Evolutionary conservation across 106 monocot species (phyloP).

Genomic region (Cymbidium sinense): DNA sequence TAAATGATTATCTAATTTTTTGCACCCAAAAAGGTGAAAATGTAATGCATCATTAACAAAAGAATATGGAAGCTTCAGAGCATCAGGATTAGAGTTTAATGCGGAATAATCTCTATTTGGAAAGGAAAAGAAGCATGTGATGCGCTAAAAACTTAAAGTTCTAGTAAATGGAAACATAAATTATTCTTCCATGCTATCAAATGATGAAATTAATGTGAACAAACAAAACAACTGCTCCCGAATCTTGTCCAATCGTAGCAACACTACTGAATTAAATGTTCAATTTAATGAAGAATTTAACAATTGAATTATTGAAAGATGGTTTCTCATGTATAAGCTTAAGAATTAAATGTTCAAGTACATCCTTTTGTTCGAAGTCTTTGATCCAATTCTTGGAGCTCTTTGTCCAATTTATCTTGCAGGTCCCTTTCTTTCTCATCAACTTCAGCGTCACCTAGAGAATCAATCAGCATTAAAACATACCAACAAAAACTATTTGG

Average conservation of each 20-base stretch:
- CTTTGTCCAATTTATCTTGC: slow-evolving; percentile 73
- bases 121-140: background rate
- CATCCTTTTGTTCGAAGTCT: slow-evolving; percentile 90
- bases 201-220: background rate
- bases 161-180: background rate
- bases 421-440: slow-evolving; percentile 75
- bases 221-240: background rate
- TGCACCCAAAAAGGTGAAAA: background rate
- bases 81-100: background rate
- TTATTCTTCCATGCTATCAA: background rate
- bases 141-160: background rate
- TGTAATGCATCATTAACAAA: background rate
- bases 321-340: background rate
- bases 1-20: background rate
- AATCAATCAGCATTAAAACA: background rate
- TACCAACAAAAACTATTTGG: background rate
- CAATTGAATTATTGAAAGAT: background rate
- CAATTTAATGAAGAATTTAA: background rate
- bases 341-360: slow-evolving; percentile 17
- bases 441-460: slow-evolving; percentile 66
- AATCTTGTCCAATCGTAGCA: background rate
- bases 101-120: background rate
- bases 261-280: background rate
- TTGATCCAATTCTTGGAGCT: slow-evolving; percentile 81
- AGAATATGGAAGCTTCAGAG: background rate